phyloP scores from a whole-genome alignment of 345 rosid genomes.

The Lumnitzera littorea region DNA sequence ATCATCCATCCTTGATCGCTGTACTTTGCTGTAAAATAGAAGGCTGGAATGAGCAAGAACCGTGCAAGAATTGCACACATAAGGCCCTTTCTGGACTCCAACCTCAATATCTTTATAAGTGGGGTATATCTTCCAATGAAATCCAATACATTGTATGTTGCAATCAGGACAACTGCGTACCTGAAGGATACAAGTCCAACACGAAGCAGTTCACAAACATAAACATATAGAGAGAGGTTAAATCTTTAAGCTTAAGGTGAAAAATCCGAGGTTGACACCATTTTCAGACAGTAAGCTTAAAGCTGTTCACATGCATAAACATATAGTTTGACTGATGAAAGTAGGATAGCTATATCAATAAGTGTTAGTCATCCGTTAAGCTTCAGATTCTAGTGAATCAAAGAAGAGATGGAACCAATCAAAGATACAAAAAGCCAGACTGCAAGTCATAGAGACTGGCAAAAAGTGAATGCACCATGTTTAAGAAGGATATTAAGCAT shows the following conservation, averaged over 20 bases:
- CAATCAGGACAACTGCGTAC: slow-evolving; percentile 66
- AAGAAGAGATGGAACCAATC: too few species aligned
- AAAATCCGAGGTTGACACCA: too few species aligned
- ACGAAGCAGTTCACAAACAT: background rate
- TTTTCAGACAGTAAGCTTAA: too few species aligned
- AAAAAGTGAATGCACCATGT: too few species aligned
- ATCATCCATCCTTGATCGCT: slow-evolving; percentile 97
- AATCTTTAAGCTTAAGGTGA: background rate
- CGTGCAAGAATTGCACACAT: slow-evolving; percentile 47
- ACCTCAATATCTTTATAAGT: slow-evolving; percentile 35
- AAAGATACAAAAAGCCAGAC: too few species aligned
- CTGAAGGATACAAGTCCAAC: slow-evolving; percentile 20
- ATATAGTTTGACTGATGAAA: too few species aligned
- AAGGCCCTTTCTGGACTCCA: slow-evolving; percentile 64
- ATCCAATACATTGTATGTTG: slow-evolving; percentile 65
- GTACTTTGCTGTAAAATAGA: slow-evolving; percentile 80
- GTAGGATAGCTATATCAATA: too few species aligned
- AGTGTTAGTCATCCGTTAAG: too few species aligned
- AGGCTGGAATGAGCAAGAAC: slow-evolving; percentile 58
- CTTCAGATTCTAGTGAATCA: too few species aligned
- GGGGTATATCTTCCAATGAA: slow-evolving; percentile 63
- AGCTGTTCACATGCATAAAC: too few species aligned
- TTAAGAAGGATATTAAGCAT: too few species aligned
- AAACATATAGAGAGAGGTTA: background rate
- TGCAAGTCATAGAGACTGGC: too few species aligned